Evolutionary conservation across 2,329 filamentous ascomycete genomes (phyloP).

Genomic region (Ophiostoma australiae): DNA sequence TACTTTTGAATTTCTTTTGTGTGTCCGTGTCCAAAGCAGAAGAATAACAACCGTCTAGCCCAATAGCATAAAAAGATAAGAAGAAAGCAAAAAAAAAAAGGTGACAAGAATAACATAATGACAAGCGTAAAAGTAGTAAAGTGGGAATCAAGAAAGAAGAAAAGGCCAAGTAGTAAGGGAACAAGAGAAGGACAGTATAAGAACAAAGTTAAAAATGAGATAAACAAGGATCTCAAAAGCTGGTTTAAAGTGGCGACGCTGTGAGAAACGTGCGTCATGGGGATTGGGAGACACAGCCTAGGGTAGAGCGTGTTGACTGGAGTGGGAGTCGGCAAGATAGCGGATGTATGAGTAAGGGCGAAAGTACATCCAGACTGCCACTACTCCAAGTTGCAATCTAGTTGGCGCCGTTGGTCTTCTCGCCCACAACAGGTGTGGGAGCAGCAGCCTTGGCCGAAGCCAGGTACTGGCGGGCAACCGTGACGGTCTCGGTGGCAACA

Average conservation of each 20-base stretch:
- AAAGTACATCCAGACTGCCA: background rate
- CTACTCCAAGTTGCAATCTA: slow-evolving; percentile 5
- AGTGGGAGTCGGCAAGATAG: background rate
- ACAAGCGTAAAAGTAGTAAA: background rate
- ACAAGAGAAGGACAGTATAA: background rate
- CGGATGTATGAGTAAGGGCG: background rate
- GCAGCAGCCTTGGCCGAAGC: slow-evolving; percentile 56
- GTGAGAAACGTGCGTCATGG: background rate
- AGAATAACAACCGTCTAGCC: background rate
- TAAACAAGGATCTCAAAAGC: background rate
- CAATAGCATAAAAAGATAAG: background rate
- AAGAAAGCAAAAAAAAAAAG: background rate
- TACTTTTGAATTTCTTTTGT: background rate
- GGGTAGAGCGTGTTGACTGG: background rate
- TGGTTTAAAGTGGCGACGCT: background rate
- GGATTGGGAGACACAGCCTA: background rate
- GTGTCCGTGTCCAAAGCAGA: background rate
- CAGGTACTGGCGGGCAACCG: slow-evolving; percentile 56
- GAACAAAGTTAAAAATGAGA: too few species aligned
- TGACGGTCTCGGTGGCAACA: slow-evolving; percentile 60
- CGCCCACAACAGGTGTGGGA: slow-evolving; percentile 39
- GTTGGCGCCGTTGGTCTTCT: slow-evolving; percentile 39
- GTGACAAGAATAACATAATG: background rate
- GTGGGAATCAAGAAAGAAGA: slow-evolving; percentile 21
- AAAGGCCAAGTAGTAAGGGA: background rate